Evolutionary conservation across 2,329 filamentous ascomycete genomes (phyloP), one percentile per base, ranked within the genome.

Genomic region (Aspergillus sp.): DNA sequence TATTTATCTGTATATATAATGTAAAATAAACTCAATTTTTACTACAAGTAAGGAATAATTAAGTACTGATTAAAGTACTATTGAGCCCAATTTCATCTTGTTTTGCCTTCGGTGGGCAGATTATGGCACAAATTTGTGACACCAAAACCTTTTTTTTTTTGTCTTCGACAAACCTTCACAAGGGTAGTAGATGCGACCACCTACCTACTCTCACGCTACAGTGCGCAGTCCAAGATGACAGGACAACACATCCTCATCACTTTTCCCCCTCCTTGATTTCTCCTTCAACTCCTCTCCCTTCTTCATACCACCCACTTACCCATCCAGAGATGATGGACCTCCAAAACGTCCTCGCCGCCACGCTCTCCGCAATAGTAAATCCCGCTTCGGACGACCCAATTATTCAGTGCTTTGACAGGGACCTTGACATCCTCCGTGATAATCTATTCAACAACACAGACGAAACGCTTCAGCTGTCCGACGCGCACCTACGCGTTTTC

Each of bases 401-500:
- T 48, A 62, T 66, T 15, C 65, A 74, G 63, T 76, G 74, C 57
- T 60, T 67, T 50, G 61, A 71, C 43, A 51, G 66, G 53, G 61
- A 71, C 48, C 38, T 48, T 32, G 53, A 59, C 7, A 56, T 64
- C 17, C 63, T 68, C 36, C 58, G 48, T 39, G 48, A 65, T 8
- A 47, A 64, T 8, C 57, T 78, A 18, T 61, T 71, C 22, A 61
- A 69, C 12, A 45, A 66, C 9, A 73, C 78, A 5, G 69, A 79
- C 20, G 69, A 77, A 30, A 78, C 79, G 4, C 65, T 83, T 30
- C 62, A 71, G 24, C 69, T 84, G 22, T 82, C 84, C 0, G 76
- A 84, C 56, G 69, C 78, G 43, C 80, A 83, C 57, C 66, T 87
- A 48, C 79, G 82, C 64, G 76, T 81, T 7, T 85, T 82, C 48